A percentile compares a stretch with the other conserved stretches of the same genome.
These are phyloP conservation scores for Scedosporium dehoogii DNA, from an alignment of 2,329 filamentous ascomycete species.

Conservation along the genomic window DNA sequence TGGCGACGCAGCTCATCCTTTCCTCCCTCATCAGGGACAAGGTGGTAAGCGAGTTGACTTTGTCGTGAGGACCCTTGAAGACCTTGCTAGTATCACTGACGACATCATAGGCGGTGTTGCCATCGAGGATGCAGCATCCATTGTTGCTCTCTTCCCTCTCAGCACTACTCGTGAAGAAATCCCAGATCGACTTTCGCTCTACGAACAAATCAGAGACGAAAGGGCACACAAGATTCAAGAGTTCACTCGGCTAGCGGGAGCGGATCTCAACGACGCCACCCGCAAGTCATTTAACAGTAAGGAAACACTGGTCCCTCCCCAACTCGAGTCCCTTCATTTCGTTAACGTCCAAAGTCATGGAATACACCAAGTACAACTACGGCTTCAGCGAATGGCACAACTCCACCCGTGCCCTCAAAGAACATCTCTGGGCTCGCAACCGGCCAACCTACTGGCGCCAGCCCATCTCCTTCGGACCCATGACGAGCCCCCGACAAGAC, in stretches of 20 bases:
- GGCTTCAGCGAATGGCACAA: constrained; percentile 14
- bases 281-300: constrained; percentile 29
- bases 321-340: not conserved
- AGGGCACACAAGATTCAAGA: constrained; percentile 49
- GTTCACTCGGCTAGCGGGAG: constrained; percentile 41
- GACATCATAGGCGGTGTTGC: constrained; percentile 51
- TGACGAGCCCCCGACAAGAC: constrained; percentile 13
- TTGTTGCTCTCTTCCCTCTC: constrained; percentile 43
- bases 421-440: constrained; percentile 11
- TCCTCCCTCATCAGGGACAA: constrained; percentile 37
- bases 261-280: constrained; percentile 29
- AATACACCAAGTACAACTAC: constrained; percentile 2
- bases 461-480: constrained; percentile 15
- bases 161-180: constrained; percentile 36
- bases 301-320: constrained; percentile 11
- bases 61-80: not conserved
- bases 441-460: constrained; percentile 10
- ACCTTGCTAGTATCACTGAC: constrained; percentile 29
- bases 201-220: constrained; percentile 46
- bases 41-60: constrained; percentile 24
- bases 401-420: constrained; percentile 10
- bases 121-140: constrained; percentile 55
- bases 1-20: constrained; percentile 61
- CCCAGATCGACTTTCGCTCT: constrained; percentile 45
- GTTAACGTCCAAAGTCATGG: not conserved